Base-by-base conservation (phyloP, 1,284 basidiomycete species). In the Rhodotorula sp. region DNA sequence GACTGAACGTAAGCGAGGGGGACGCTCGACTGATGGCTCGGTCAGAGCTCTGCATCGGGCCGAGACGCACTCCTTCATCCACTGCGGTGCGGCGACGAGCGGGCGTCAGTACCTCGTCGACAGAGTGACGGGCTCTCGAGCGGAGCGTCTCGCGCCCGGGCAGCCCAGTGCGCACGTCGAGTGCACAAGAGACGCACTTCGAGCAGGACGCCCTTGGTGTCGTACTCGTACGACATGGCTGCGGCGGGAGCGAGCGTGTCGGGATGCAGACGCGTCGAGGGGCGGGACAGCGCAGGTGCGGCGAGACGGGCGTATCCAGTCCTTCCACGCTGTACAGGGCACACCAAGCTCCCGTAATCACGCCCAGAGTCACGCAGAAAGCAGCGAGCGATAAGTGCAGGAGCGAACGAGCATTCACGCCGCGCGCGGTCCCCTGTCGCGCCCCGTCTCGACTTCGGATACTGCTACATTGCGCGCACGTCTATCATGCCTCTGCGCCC, bases 31-130 rank as follows among this genome's bases (percentile, higher is more conserved):
- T 25, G 23, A 1, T 23, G n/a, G 10, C 2, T 7, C 25, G 19
- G 34, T 16, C 46, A 61, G 59, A 34, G 19, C 21, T 53, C n/a
- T 52, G 52, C 13, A 14, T 1, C 9, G 25, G 10, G 10, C n/a
- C n/a, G 27, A 4, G 12, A 25, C 50, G 50, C 50, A 74, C 70
- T 76, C 70, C 56, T 76, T 76, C 75, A 76, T 76, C 72, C 71
- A 74, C 74, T 76, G 64, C 13, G 50, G 19, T 17, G 52, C 10
- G 19, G 44, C 13, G 17, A 55, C 4, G 44, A 46, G 42, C 42
- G 44, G 41, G 56, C 23, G 42, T 44, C 16, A 23, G 48, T 8
- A 25, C 10, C 23, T 19, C 27, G 50, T n/a, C 21, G 21, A 2
- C 34, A 34, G 42, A 34, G 9, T 34, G 34, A 34, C 34, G 34